phyloP scores from a whole-genome alignment of 192 early-diverging fungal genomes.

The Endogone sp. region DNA sequence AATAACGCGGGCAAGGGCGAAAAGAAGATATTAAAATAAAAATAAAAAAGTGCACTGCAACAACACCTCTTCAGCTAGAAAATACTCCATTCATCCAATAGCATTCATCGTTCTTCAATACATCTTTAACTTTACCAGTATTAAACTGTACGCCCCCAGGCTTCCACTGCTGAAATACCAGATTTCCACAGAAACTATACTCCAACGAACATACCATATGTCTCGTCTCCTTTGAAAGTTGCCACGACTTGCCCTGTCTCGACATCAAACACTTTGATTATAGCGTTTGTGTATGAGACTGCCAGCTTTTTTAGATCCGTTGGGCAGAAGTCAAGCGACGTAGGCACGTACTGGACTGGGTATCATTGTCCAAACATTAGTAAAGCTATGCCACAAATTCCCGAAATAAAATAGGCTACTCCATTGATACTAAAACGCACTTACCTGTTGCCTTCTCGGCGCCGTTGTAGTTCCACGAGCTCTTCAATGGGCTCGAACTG shows the following conservation, averaged over 20 bases:
- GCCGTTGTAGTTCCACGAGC: neutral
- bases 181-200: neutral
- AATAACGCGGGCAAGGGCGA: constrained; percentile 6
- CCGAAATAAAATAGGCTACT: neutral
- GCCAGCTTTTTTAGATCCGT: constrained; percentile 54
- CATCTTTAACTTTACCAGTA: no score
- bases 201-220: constrained; percentile 50
- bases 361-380: neutral
- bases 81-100: no score
- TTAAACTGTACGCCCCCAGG: no score
- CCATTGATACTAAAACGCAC: neutral
- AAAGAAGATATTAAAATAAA: no score
- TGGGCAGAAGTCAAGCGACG: constrained; percentile 63
- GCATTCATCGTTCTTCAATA: no score
- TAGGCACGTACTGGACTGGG: constrained; percentile 41
- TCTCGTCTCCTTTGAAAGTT: constrained; percentile 50
- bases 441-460: constrained; percentile 9
- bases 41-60: no score
- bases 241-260: constrained; percentile 63
- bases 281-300: constrained; percentile 60
- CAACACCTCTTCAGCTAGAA: no score
- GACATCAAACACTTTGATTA: constrained; percentile 70
- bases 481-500: constrained; percentile 39
- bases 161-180: no score
- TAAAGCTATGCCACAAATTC: neutral